Conservation (phyloP, 495 filamentous ascomycete genomes). For the Trichocladium antarcticum region DNA sequence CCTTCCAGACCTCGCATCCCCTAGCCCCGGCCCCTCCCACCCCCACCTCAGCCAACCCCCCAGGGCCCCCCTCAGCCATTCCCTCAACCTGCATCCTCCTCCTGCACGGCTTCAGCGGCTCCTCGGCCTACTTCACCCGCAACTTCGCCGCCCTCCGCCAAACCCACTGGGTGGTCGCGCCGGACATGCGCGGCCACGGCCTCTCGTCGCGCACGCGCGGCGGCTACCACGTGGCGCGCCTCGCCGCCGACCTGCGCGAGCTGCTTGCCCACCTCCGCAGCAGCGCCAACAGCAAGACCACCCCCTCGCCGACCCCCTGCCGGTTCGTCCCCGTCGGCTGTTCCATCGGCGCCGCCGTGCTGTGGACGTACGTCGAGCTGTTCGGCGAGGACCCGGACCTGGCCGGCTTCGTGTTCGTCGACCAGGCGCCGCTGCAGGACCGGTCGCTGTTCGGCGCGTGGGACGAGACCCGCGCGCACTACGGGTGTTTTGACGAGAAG, state of each 20-base stretch:
- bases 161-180: slow-evolving; percentile 29
- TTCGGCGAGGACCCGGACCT: slow-evolving; percentile 26
- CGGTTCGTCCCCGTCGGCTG: slow-evolving; percentile 28
- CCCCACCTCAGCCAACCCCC: not conserved
- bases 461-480: slow-evolving; percentile 24
- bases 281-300: no score
- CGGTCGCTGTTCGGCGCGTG: slow-evolving; percentile 20
- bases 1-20: slow-evolving; percentile 23
- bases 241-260: slow-evolving; percentile 33
- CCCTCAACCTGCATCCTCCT: slow-evolving; percentile 23
- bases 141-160: slow-evolving; percentile 24
- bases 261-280: slow-evolving; percentile 22
- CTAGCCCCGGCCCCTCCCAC: not conserved
- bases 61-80: no score
- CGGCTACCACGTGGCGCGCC: slow-evolving; percentile 37
- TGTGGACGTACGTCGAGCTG: slow-evolving; percentile 37
- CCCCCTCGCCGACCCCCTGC: no score
- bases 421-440: slow-evolving; percentile 40
- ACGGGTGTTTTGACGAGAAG: slow-evolving; percentile 30
- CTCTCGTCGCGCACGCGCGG: slow-evolving; percentile 22
- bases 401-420: slow-evolving; percentile 32
- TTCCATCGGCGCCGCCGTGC: slow-evolving; percentile 36
- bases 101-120: slow-evolving; percentile 40
- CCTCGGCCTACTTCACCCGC: slow-evolving; percentile 31
- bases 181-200: slow-evolving; percentile 39